Conservation (phyloP, 2,329 filamentous ascomycete species). For the Remersonia thermophila region DNA sequence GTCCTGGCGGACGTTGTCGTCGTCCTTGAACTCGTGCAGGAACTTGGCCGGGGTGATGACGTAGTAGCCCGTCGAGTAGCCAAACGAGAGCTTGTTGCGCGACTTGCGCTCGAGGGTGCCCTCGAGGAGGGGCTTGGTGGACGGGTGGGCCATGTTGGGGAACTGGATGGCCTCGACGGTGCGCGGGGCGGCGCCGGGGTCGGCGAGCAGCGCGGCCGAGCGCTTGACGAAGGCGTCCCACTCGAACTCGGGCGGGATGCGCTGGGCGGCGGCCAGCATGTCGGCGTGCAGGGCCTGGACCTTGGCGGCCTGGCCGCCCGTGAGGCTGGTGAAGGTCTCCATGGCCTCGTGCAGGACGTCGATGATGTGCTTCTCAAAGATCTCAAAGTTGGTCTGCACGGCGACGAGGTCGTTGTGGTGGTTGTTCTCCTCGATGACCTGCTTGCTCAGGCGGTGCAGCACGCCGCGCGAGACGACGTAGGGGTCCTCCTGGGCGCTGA, state of each 20-base stretch:
- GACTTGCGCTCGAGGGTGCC: slow-evolving; percentile 84
- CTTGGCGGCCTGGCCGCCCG: slow-evolving; percentile 70
- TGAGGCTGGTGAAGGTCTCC: slow-evolving; percentile 70
- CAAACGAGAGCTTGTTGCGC: slow-evolving; percentile 66
- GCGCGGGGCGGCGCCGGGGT: slow-evolving; percentile 63
- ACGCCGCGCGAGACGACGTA: slow-evolving; percentile 78
- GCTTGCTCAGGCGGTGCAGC: slow-evolving; percentile 73
- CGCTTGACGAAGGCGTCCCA: slow-evolving; percentile 76
- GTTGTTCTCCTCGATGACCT: slow-evolving; percentile 91
- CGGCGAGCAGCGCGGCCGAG: slow-evolving; percentile 59
- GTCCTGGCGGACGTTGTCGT: slow-evolving; percentile 59
- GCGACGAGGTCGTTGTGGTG: slow-evolving; percentile 81
- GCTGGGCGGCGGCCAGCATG: slow-evolving; percentile 65
- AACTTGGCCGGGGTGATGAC: slow-evolving; percentile 80
- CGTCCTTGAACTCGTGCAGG: slow-evolving; percentile 92
- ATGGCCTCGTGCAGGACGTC: slow-evolving; percentile 72
- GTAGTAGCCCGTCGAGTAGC: slow-evolving; percentile 74
- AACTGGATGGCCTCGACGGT: slow-evolving; percentile 64
- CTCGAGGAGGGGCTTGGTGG: slow-evolving; percentile 75
- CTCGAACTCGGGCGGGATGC: slow-evolving; percentile 74
- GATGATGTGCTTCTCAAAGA: slow-evolving; percentile 79
- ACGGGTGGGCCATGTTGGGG: slow-evolving; percentile 73
- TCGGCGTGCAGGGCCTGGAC: slow-evolving; percentile 71
- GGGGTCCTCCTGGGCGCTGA: slow-evolving; percentile 66
- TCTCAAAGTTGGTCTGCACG: slow-evolving; percentile 80